These are phyloP conservation scores for Jatropha podagrica DNA, from an alignment of 441 rosid genomes.

Conservation along the genomic window DNA sequence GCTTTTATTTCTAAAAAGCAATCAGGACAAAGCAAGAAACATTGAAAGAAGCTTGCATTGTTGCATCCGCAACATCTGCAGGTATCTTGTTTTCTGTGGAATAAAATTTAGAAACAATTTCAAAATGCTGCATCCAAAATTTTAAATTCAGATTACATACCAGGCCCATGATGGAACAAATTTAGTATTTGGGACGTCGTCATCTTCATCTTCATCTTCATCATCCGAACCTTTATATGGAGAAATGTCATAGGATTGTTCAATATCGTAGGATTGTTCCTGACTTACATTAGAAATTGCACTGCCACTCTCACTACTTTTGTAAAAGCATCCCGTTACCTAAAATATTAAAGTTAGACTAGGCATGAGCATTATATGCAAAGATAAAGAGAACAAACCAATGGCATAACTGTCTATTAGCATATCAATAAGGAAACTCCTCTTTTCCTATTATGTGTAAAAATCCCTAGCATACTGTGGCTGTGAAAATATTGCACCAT, in stretches of 20 bases:
- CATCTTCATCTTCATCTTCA: slow-evolving; percentile 72
- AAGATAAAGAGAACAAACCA: neutral
- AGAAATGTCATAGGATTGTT: slow-evolving; percentile 81
- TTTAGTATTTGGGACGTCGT: slow-evolving; percentile 45
- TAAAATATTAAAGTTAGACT: slow-evolving; percentile 26
- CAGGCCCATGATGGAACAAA: slow-evolving; percentile 89
- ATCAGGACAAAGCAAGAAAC: neutral
- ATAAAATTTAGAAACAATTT: neutral
- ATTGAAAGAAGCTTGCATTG: neutral
- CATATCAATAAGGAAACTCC: neutral
- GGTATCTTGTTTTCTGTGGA: neutral
- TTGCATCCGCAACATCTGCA: slow-evolving; percentile 12
- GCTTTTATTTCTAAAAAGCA: neutral
- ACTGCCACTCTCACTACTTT: slow-evolving; percentile 27
- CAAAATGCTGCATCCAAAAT: neutral
- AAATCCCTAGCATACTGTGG: slow-evolving; percentile 5
- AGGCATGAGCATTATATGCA: slow-evolving; percentile 17
- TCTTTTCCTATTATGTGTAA: neutral
- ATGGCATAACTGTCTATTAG: neutral
- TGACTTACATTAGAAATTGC: slow-evolving; percentile 20
- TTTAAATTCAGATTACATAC: slow-evolving; percentile 33
- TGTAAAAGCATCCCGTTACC: slow-evolving; percentile 37
- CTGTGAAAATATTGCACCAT: slow-evolving; percentile 7
- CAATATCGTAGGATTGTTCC: slow-evolving; percentile 48
- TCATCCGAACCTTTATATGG: slow-evolving; percentile 92